Base-by-base conservation (phyloP, 176 grass and related monocot genomes). In the Panicum miliaceum region DNA sequence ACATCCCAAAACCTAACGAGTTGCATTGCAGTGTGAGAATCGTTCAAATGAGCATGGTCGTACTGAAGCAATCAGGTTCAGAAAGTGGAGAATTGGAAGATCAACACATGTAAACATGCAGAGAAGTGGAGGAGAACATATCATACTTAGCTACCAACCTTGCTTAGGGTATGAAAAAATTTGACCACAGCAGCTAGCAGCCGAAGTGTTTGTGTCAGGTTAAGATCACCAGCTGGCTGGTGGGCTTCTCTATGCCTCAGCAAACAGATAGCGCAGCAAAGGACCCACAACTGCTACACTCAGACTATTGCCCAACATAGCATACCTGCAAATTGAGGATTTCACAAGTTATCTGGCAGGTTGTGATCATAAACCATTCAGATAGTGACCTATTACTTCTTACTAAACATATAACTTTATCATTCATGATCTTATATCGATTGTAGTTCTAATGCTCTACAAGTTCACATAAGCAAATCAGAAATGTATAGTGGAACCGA, bases 221-320 rank as follows among this genome's bases (percentile, higher is more conserved):
- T 27, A 87, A 75, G 47, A 61, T 57, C 62, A 84, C 43, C 64
- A 53, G 22, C 73, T 35, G 47, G 23, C 16, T 82, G 51, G 60
- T 73, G 22, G 67, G 50, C 51, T 47, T 79, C 34, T 36, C 72
- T 77, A 71, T 26, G 59, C 47, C 87, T 90, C 85, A 45, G 86
- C 80, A 92, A 98, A 98, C 15, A 98, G 67, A 89, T 98, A 93
- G 15, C 22, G 40, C 48, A 98, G 85, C 81, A 93, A 89, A 56
- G 96, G 89, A 82, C 85, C 85, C 22, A 95, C 93, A 19, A 98
- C 96, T 65, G 96, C 89, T 45, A 95, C 84, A 87, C 93, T 95
- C 14, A 98, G 73, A 85, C 96, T 98, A 79, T 98, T 98, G 15
- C 93, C 96, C 72, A 98, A 45, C 92, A 98, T 84, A 64, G 96